Base-by-base conservation (phyloP, 257 asterid species). In the Leonotis leonurus region DNA sequence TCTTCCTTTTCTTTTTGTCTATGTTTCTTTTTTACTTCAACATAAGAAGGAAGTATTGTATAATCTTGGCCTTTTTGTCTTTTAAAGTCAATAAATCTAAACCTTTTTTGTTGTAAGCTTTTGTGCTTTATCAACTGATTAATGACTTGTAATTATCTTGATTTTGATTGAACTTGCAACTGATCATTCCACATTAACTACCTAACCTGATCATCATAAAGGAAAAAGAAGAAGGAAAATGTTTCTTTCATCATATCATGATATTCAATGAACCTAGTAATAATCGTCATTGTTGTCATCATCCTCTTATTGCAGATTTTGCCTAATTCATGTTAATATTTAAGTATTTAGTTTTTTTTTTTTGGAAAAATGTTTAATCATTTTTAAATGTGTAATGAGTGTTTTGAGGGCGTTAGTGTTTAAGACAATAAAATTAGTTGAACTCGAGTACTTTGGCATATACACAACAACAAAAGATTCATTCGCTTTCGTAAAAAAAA, bases 111-210 rank as follows among this genome's bases (percentile, higher is more conserved):
- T 37, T 49, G 40, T 29, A 52, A 16, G 52, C 60, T 70, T 68
- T 59, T n/a, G 7, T 21, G 36, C 68, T 60, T 69, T 51, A 48
- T 44, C 52, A 61, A 43, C 50, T 60, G 16, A 39, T n/a, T 60
- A 40, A 49, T 60, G 64, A 43, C 63, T 59, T 49, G 33, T 30
- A 41, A 50, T 71, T 55, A 68, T 52, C 29, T 72, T 68, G 69
- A 60, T 51, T 53, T 65, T 72, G 75, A 76, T 69, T 75, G 73
- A 65, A 69, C 62, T 63, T 60, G 48, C 43, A 52, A 40, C 53
- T 66, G 30, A 76, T 77, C 70, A 58, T 27, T 58, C 56, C 56
- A 62, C 65, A 30, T 25, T 25, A 54, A 57, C 59, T 53, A 45
- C 71, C 78, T 51, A 72, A 45, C 52, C 63, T 56, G 36, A 67